Evolutionary conservation across 2,329 filamentous ascomycete genomes (phyloP).

Genomic region (Dactylella cylindrospora): DNA sequence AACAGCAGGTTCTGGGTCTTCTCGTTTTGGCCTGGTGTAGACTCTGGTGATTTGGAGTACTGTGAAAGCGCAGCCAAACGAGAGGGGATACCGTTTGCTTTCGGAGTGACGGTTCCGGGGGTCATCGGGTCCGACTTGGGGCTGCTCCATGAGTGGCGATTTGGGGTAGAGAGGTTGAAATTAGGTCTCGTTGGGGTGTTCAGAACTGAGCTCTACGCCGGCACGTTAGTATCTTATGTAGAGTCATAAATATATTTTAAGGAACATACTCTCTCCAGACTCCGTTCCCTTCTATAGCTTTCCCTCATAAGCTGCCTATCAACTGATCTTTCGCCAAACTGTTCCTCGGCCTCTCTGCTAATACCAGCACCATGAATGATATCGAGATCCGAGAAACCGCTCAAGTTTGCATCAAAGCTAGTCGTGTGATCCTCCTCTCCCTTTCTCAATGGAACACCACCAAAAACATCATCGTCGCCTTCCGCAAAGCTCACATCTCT

Average conservation of each 20-base stretch:
- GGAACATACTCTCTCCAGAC: slow-evolving; percentile 23
- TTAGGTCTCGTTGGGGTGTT: slow-evolving; percentile 34
- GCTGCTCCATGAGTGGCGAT: slow-evolving; percentile 36
- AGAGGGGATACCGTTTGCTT: slow-evolving; percentile 17
- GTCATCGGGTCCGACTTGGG: slow-evolving; percentile 30
- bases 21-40: slow-evolving; percentile 57
- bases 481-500: slow-evolving; percentile 34
- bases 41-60: slow-evolving; percentile 53
- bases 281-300: slow-evolving; percentile 38
- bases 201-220: slow-evolving; percentile 16
- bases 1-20: slow-evolving; percentile 73
- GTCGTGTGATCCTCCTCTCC: slow-evolving; percentile 12
- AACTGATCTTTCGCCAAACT: slow-evolving; percentile 27
- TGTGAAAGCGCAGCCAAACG: slow-evolving; percentile 46
- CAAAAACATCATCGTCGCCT: slow-evolving; percentile 31
- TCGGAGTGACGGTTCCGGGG: slow-evolving; percentile 31
- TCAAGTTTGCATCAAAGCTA: slow-evolving; percentile 32
- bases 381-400: slow-evolving; percentile 34
- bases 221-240: neutral
- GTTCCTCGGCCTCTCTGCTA: slow-evolving; percentile 37
- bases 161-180: slow-evolving; percentile 28
- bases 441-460: slow-evolving; percentile 8
- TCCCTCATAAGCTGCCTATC: slow-evolving; percentile 42
- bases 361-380: slow-evolving; percentile 23
- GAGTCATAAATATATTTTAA: neutral